These are phyloP conservation scores for Capronia epimyces DNA, from an alignment of 2,329 filamentous ascomycete species.

Conservation along the genomic window DNA sequence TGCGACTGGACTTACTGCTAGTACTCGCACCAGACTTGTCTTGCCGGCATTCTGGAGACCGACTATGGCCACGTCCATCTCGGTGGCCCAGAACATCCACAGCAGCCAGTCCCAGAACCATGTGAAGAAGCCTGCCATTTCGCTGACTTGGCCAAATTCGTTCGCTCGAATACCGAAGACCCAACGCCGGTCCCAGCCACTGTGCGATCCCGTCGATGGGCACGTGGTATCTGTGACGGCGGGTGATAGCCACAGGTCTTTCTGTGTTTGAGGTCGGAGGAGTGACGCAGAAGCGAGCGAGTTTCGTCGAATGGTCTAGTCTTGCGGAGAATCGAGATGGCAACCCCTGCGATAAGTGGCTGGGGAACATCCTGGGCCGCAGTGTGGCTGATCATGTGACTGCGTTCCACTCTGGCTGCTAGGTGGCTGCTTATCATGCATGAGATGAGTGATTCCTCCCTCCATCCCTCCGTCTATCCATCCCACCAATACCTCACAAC, in stretches of 20 bases:
- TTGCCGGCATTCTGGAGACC: slow-evolving; percentile 97
- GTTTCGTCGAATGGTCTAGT: too few species aligned
- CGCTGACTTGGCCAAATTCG: not conserved
- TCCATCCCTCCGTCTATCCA: too few species aligned
- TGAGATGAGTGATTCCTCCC: too few species aligned
- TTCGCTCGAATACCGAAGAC: not conserved
- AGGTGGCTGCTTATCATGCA: too few species aligned
- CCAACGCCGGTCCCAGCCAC: too few species aligned
- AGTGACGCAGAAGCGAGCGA: too few species aligned
- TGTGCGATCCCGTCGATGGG: too few species aligned
- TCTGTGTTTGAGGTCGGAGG: too few species aligned
- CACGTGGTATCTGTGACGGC: too few species aligned
- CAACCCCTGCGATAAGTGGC: not conserved
- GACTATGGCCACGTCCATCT: slow-evolving; percentile 99
- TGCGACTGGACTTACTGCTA: slow-evolving; percentile 66
- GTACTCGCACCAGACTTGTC: slow-evolving; percentile 84
- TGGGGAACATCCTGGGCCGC: not conserved
- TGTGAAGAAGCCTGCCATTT: slow-evolving; percentile 86
- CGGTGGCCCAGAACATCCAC: slow-evolving; percentile 96
- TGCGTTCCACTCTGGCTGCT: too few species aligned
- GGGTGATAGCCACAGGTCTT: too few species aligned
- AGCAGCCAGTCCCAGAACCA: slow-evolving; percentile 97
- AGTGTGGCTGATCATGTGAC: not conserved
- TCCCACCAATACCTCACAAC: not conserved
- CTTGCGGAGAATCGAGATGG: too few species aligned